A percentile compares a stretch with the other conserved stretches of the same genome.
Evolutionary conservation across 2,329 filamentous ascomycete species (phyloP).

Genomic region (Apiospora malaysiana): DNA sequence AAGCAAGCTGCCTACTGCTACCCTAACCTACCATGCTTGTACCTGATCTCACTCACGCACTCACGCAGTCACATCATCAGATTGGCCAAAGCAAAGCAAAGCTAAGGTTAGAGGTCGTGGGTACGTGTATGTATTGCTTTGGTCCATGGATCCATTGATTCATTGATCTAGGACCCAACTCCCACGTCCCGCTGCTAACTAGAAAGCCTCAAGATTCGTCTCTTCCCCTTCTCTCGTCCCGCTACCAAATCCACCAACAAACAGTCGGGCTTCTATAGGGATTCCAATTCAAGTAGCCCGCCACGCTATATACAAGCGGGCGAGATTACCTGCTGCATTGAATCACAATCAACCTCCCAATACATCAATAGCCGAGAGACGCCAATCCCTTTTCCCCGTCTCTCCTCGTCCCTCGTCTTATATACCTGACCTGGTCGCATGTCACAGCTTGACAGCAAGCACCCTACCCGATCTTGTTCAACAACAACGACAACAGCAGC

Average conservation of each 20-base stretch:
- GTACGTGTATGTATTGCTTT: neutral
- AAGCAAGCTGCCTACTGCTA: too few species aligned
- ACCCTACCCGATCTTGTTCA: constrained; percentile 16
- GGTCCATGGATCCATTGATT: neutral
- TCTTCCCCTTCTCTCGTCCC: neutral
- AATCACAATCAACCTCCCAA: constrained; percentile 8
- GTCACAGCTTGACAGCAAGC: constrained; percentile 30
- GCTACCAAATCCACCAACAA: neutral
- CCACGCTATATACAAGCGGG: constrained; percentile 2
- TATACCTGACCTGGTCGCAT: constrained; percentile 30
- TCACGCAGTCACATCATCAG: too few species aligned
- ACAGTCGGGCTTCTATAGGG: neutral
- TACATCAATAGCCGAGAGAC: neutral
- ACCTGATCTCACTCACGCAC: constrained; percentile 2
- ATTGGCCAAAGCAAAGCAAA: neutral
- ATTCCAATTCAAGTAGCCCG: too few species aligned
- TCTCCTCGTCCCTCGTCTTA: constrained; percentile 21
- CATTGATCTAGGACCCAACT: constrained; percentile 9
- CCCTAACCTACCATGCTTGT: neutral
- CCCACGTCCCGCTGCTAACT: neutral
- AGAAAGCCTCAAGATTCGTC: neutral
- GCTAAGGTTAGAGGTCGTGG: too few species aligned
- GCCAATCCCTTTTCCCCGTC: neutral
- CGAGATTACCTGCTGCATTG: neutral
- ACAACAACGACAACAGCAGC: too few species aligned